These are phyloP conservation scores for Chaetoceros tenuissimus DNA, from an alignment of 108 stramenopile species.

Conservation along the genomic window DNA sequence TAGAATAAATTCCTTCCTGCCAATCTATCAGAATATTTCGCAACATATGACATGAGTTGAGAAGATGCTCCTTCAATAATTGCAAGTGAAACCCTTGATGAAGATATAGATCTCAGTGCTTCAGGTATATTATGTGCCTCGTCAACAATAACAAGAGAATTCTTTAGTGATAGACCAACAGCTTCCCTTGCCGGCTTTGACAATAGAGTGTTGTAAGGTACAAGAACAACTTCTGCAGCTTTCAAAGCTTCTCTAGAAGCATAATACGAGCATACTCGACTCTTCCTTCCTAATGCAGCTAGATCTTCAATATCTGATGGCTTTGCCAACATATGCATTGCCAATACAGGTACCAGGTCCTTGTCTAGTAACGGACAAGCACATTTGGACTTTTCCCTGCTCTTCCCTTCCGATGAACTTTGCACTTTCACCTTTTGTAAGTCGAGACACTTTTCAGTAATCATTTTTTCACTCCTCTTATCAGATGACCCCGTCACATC, in stretches of 20 bases:
- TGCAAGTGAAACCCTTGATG: slow-evolving; percentile 34
- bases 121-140: slow-evolving; percentile 98
- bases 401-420: slow-evolving; percentile 3
- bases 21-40: slow-evolving; percentile 41
- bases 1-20: slow-evolving; percentile 68
- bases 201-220: slow-evolving; percentile 88
- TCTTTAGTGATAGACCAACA: slow-evolving; percentile 64
- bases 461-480: slow-evolving; percentile 38
- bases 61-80: slow-evolving; percentile 34
- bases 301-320: slow-evolving; percentile 91
- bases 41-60: slow-evolving; percentile 50
- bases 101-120: slow-evolving; percentile 50
- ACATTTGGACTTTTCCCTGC: slow-evolving; percentile 6
- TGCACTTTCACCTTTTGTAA: slow-evolving; percentile 59
- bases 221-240: slow-evolving; percentile 85
- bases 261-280: slow-evolving; percentile 91
- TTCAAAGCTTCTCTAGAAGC: slow-evolving; percentile 69
- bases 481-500: slow-evolving; percentile 27
- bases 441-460: slow-evolving; percentile 91
- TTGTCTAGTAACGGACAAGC: slow-evolving; percentile 56
- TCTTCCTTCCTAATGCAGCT: slow-evolving; percentile 50
- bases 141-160: slow-evolving; percentile 86
- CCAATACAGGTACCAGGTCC: slow-evolving; percentile 58
- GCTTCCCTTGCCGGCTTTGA: slow-evolving; percentile 50
- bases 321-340: slow-evolving; percentile 66